A percentile compares a stretch with the other conserved stretches of the same genome.
Conservation (phyloP, 495 filamentous ascomycete genomes). For the Trichoderma erinaceum region DNA sequence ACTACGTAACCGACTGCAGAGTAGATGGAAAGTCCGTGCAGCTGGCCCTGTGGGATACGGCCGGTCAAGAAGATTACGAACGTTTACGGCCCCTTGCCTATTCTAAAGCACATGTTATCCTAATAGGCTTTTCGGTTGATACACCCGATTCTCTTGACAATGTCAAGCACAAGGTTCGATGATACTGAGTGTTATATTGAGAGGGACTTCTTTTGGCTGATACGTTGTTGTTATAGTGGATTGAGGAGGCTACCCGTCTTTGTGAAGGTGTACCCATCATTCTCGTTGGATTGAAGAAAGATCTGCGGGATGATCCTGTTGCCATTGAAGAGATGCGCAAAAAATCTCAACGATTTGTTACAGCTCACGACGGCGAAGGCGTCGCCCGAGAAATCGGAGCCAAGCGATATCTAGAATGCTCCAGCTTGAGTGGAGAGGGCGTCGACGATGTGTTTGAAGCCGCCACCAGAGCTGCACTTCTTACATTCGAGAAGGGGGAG, state of each 20-base stretch:
- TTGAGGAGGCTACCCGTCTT: constrained; percentile 90
- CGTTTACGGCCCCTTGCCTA: constrained; percentile 90
- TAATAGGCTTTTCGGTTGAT: constrained; percentile 94
- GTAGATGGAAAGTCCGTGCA: constrained; percentile 98
- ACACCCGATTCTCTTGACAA: constrained; percentile 96
- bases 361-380: constrained; percentile 69
- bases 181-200: neutral
- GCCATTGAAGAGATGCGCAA: constrained; percentile 97
- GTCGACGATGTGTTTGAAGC: constrained; percentile 99
- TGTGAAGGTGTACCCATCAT: constrained; percentile 93
- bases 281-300: constrained; percentile 95
- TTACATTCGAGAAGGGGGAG: constrained; percentile 86
- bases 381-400: constrained; percentile 82
- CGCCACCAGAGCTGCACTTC: constrained; percentile 87
- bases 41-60: constrained; percentile 97
- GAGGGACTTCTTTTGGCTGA: constrained; percentile 12
- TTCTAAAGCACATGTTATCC: constrained; percentile 92
- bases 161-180: constrained; percentile 86
- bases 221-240: constrained; percentile 58
- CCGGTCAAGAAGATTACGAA: constrained; percentile 99
- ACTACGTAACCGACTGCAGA: constrained; percentile 98
- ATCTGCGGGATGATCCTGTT: constrained; percentile 88
- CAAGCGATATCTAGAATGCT: constrained; percentile 95
- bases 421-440: constrained; percentile 91
- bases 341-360: constrained; percentile 81